phyloP scores from a whole-genome alignment of 1,284 basidiomycete species.

The Porodaedalea pini region DNA sequence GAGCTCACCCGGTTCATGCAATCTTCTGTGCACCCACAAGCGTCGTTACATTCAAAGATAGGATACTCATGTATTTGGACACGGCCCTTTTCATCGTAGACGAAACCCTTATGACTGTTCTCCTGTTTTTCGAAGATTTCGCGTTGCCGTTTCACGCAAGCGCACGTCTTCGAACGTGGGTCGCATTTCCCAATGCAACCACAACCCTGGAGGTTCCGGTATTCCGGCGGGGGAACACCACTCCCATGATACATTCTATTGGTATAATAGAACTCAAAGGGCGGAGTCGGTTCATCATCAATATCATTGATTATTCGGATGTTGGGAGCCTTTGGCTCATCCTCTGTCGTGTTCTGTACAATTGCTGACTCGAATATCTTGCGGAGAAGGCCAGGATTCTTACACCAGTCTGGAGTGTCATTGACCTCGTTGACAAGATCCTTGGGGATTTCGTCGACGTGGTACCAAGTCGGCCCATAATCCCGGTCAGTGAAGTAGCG shows the following conservation, averaged over 20 bases:
- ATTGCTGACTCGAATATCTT: conserved; percentile 56
- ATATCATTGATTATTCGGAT: conserved; percentile 65
- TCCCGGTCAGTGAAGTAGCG: conserved; percentile 8
- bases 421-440: conserved; percentile 53
- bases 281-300: conserved; percentile 62
- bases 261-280: conserved; percentile 76
- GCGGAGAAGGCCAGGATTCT: conserved; percentile 36
- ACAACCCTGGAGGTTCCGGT: conserved; percentile 59
- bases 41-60: conserved; percentile 84
- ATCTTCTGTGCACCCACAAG: conserved; percentile 75
- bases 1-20: conserved; percentile 75
- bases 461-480: conserved; percentile 32
- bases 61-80: conserved; percentile 50
- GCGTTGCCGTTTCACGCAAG: conserved; percentile 60
- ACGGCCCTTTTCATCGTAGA: conserved; percentile 58
- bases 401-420: conserved; percentile 33
- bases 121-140: conserved; percentile 35
- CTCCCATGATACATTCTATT: conserved; percentile 71
- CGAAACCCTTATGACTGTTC: conserved; percentile 46
- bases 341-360: conserved; percentile 47
- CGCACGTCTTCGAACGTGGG: conserved; percentile 63
- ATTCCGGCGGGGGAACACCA: conserved; percentile 64
- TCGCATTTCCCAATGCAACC: conserved; percentile 71
- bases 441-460: conserved; percentile 44
- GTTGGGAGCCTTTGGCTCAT: conserved; percentile 63